Base-by-base conservation (phyloP, 306 rosid species). In the Lagenaria siceraria region DNA sequence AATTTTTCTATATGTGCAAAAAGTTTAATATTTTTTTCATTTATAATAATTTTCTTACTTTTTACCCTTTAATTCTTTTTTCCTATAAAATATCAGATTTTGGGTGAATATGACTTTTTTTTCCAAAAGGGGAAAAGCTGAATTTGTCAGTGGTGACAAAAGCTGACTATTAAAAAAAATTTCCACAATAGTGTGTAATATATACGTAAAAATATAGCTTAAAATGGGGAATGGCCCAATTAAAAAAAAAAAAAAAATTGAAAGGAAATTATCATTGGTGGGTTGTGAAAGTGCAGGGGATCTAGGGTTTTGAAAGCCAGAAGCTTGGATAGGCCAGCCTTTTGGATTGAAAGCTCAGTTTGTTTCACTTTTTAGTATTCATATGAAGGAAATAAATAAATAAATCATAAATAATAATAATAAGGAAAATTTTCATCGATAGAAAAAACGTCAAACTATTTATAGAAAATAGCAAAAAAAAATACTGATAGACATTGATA, bases 321-420 rank as follows among this genome's bases (percentile, higher is more conserved):
- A 68, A 68, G 56, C 35, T 70, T 70, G 43, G 55, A 24, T 48
- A 42, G 62, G 48, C 35, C 33, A 19, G 0, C 56, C 80, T 64
- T 78, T 82, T 59, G 77, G 55, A 18, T 74, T 64, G 6, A 53
- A 74, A 72, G 76, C 59, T 72, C 36, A 72, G 46, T 40, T 75
- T 25, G 38, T 65, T 36, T 59, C 56, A 61, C 77, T 73, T 74
- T 70, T 56, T 21, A 59, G 76, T 17, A 29, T 51, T 38, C 53
- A 2, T 46, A 78, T 21, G 18, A 48, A 46, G 8, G 55, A 22
- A 10, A 42, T 8, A 46, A 69, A 11, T 13, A 14, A 65, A 29
- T 29, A 29, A 1, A 29, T 29, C 33, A 29, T 29, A 29, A 29
- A 29, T 1, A 29, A 29, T n/a, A n/a, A n/a, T n/a, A n/a, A n/a